Conservation (phyloP, 1,284 basidiomycete species). For the Schizophyllum commune region DNA sequence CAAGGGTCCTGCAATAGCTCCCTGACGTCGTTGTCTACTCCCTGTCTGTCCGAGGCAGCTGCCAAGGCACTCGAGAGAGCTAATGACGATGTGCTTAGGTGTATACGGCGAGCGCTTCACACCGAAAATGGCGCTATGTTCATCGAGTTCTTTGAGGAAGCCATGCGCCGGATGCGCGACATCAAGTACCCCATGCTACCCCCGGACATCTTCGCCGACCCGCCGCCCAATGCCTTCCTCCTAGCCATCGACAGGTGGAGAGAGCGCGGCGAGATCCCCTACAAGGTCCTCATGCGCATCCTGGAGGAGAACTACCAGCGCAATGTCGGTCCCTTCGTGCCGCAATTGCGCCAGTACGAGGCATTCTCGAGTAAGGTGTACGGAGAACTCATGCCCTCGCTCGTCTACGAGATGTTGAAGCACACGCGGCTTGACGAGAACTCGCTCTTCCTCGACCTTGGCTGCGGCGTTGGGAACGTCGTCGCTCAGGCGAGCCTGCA, state of each 20-base stretch:
- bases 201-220: slow-evolving; percentile 30
- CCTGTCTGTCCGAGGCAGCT: slow-evolving; percentile 24
- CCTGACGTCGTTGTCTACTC: slow-evolving; percentile 19
- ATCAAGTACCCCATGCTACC: slow-evolving; percentile 58
- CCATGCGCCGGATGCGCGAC: slow-evolving; percentile 49
- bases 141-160: slow-evolving; percentile 43
- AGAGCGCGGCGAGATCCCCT: slow-evolving; percentile 1
- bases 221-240: slow-evolving; percentile 41
- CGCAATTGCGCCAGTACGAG: slow-evolving; percentile 56
- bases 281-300: slow-evolving; percentile 52
- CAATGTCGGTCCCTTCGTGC: slow-evolving; percentile 63
- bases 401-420: slow-evolving; percentile 57
- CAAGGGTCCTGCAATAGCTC: slow-evolving; percentile 17
- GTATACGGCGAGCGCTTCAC: slow-evolving; percentile 57
- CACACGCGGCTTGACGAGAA: slow-evolving; percentile 49
- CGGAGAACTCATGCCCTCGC: slow-evolving; percentile 66
- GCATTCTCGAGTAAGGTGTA: slow-evolving; percentile 72
- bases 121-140: slow-evolving; percentile 62
- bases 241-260: slow-evolving; percentile 22
- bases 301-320: slow-evolving; percentile 77
- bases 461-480: slow-evolving; percentile 75
- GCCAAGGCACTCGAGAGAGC: slow-evolving; percentile 21
- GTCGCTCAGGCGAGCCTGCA: slow-evolving; percentile 67
- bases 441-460: slow-evolving; percentile 68
- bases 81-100: slow-evolving; percentile 33